phyloP scores from a whole-genome alignment of 176 grass and related monocot genomes.

The Rhynchospora tenuis region DNA sequence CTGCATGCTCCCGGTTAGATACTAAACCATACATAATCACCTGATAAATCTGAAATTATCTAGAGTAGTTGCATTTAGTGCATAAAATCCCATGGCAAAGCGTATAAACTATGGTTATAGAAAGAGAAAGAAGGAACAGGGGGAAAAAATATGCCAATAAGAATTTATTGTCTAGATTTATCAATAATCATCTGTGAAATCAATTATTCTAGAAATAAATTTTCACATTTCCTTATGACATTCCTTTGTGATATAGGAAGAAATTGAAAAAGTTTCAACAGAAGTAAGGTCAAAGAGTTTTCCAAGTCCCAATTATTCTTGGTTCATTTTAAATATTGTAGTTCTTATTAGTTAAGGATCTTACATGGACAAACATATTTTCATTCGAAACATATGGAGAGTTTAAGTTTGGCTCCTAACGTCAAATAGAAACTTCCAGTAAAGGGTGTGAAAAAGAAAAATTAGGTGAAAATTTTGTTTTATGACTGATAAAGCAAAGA shows the following conservation, averaged over 20 bases:
- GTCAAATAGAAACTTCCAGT: not conserved
- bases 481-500: not conserved
- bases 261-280: not conserved
- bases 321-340: not conserved
- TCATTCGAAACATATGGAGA: not conserved
- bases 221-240: not conserved
- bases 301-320: not conserved
- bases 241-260: not conserved
- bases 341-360: not conserved
- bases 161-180: not conserved
- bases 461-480: not conserved
- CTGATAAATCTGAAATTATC: not conserved
- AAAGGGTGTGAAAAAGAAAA: not conserved
- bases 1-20: slow-evolving; percentile 49
- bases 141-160: not conserved
- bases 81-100: not conserved
- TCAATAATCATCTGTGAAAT: not conserved
- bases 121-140: not conserved
- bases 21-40: not conserved
- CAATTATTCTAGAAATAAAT: not conserved
- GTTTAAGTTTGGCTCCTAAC: not conserved
- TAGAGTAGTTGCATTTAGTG: not conserved
- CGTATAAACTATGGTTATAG: not conserved
- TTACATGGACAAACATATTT: not conserved
- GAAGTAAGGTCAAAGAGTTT: not conserved